Conservation (phyloP, 2,329 filamentous ascomycete species). For the Berkeleyomyces rouxiae region DNA sequence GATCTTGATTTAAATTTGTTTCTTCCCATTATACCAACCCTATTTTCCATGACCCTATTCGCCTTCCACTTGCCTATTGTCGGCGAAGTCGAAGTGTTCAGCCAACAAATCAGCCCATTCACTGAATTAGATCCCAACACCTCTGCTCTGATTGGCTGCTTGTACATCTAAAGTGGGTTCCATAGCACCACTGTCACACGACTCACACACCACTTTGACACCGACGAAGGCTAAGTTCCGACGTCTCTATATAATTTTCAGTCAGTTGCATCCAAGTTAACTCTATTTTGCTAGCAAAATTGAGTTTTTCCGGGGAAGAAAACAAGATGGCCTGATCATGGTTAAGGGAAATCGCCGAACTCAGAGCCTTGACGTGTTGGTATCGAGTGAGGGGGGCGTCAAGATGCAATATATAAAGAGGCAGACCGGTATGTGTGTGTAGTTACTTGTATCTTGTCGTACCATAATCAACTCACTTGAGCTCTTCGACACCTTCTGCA, state of each 20-base stretch:
- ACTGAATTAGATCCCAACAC: not conserved
- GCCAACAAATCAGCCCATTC: constrained; percentile 3
- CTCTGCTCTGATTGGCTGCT: not conserved
- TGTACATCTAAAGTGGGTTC: not conserved
- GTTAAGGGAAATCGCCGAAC: not conserved
- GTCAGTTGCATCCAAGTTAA: not conserved
- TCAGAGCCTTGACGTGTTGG: not conserved
- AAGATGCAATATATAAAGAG: not conserved
- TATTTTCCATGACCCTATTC: too few species aligned
- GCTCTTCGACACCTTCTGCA: too few species aligned
- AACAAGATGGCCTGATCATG: constrained; percentile 4
- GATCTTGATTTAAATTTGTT: too few species aligned
- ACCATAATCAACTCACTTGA: not conserved
- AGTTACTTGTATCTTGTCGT: not conserved
- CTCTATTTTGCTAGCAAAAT: not conserved
- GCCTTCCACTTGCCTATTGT: too few species aligned
- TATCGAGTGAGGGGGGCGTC: not conserved
- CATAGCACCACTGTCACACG: constrained; percentile 9
- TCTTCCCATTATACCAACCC: too few species aligned
- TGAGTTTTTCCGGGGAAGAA: not conserved
- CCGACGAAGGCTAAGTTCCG: not conserved
- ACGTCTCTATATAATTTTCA: not conserved
- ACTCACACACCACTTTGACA: constrained; percentile 7
- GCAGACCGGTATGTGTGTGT: not conserved
- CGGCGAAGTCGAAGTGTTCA: not conserved